Percentiles rank a stretch among this genome's conserved stretches.
These are phyloP conservation scores for Mycena polygramma DNA, from an alignment of 768 basidiomycete species.

Conservation along the genomic window DNA sequence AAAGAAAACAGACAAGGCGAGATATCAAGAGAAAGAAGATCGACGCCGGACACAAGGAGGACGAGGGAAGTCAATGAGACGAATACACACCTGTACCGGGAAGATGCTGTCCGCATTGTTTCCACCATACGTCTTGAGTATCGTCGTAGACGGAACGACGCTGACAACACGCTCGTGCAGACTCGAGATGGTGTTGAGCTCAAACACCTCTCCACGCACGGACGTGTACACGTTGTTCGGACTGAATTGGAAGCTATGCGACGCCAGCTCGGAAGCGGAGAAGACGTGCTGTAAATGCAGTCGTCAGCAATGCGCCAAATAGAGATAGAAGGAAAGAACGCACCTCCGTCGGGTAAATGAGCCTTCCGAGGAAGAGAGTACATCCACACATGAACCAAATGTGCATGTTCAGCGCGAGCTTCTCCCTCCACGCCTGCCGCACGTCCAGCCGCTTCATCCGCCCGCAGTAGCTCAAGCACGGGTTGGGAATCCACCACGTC, in stretches of 20 bases:
- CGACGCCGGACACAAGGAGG: too few relatives aligned
- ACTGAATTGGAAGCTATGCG: constrained; percentile 71
- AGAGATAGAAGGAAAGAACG: too few relatives aligned
- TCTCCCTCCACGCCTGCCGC: constrained; percentile 97
- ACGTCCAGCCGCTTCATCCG: constrained; percentile 96
- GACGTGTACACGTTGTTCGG: constrained; percentile 85
- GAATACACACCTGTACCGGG: constrained; percentile 85
- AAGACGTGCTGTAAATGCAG: constrained; percentile 76
- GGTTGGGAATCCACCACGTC: constrained; percentile 92
- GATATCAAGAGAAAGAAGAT: too few relatives aligned
- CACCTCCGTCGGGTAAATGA: constrained; percentile 92
- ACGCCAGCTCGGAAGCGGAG: constrained; percentile 79
- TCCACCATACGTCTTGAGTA: constrained; percentile 87
- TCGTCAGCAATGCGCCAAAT: too few relatives aligned
- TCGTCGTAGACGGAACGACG: constrained; percentile 79
- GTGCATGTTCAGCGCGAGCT: constrained; percentile 92
- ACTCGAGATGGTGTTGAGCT: constrained; percentile 75
- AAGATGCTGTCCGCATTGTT: constrained; percentile 80
- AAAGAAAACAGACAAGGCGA: not conserved
- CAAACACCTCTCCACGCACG: constrained; percentile 96
- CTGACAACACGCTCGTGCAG: constrained; percentile 77
- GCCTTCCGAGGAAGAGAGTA: constrained; percentile 80
- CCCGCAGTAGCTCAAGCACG: constrained; percentile 76
- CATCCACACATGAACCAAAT: constrained; percentile 96
- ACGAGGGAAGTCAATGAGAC: not conserved